Conservation (phyloP, 2,329 filamentous ascomycete genomes). For the Aquanectria penicillioides region DNA sequence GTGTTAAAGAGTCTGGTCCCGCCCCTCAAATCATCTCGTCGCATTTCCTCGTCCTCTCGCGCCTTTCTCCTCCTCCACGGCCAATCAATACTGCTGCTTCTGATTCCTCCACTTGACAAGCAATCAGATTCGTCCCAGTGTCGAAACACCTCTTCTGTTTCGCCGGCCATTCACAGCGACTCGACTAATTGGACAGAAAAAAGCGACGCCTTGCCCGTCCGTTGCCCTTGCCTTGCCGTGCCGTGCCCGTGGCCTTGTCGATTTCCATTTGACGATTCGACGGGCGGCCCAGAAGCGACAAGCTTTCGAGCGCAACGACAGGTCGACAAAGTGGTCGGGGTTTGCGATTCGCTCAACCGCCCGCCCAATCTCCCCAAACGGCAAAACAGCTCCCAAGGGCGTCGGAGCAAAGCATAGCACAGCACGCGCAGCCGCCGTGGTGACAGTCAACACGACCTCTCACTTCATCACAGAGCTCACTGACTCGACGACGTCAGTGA, state of each 20-base stretch:
- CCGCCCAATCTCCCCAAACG: constrained; percentile 24
- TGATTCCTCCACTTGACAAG: constrained; percentile 48
- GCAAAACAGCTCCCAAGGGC: constrained; percentile 11
- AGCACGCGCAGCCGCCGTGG: constrained; percentile 5
- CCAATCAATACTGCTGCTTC: constrained; percentile 56
- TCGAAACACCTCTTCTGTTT: constrained; percentile 41
- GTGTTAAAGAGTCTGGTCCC: constrained; percentile 54
- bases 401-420: constrained; percentile 1
- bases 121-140: constrained; percentile 46
- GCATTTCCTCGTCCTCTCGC: constrained; percentile 55
- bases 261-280: constrained; percentile 19
- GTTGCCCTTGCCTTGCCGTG: constrained; percentile 26
- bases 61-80: constrained; percentile 53
- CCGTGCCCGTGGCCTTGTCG: constrained; percentile 5
- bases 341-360: constrained; percentile 23
- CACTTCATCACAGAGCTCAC: constrained; percentile 10
- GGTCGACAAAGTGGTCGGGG: constrained; percentile 4
- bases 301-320: constrained; percentile 21
- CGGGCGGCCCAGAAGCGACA: constrained; percentile 20
- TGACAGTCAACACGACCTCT: background rate
- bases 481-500: constrained; percentile 9
- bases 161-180: constrained; percentile 43
- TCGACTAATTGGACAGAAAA: constrained; percentile 37
- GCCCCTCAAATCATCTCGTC: constrained; percentile 64
- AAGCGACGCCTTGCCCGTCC: constrained; percentile 19